These are phyloP conservation scores for Yamadazyma kitorensis DNA, from an alignment of 805 yeast species.

Conservation along the genomic window DNA sequence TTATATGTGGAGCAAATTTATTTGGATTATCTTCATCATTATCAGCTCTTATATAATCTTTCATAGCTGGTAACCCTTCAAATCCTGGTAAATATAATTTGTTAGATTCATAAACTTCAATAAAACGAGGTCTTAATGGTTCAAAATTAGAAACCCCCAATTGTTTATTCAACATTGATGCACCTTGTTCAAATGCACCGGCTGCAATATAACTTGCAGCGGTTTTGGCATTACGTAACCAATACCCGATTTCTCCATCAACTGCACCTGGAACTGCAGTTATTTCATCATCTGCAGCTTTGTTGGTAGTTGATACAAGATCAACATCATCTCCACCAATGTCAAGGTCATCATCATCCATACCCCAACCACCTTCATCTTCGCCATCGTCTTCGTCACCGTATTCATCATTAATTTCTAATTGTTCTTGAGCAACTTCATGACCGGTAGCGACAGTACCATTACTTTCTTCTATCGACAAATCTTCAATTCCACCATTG, in stretches of 20 bases:
- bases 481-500: slow-evolving; percentile 67
- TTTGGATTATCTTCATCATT: slow-evolving; percentile 52
- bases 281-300: slow-evolving; percentile 9
- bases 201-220: slow-evolving; percentile 95
- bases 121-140: slow-evolving; percentile 79
- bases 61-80: slow-evolving; percentile 70
- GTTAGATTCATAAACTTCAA: slow-evolving; percentile 79
- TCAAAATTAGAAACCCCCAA: slow-evolving; percentile 82
- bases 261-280: slow-evolving; percentile 25
- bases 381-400: slow-evolving; percentile 49
- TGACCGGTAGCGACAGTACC: slow-evolving; percentile 12
- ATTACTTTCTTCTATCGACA: slow-evolving; percentile 44
- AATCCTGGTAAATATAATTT: slow-evolving; percentile 74
- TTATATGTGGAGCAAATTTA: slow-evolving; percentile 59
- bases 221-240: slow-evolving; percentile 87
- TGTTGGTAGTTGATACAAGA: slow-evolving; percentile 6
- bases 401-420: slow-evolving; percentile 35
- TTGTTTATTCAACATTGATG: slow-evolving; percentile 87
- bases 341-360: slow-evolving; percentile 77
- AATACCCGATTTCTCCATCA: slow-evolving; percentile 63
- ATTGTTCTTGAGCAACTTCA: slow-evolving; percentile 19
- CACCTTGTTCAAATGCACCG: slow-evolving; percentile 95
- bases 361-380: slow-evolving; percentile 76
- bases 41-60: slow-evolving; percentile 64
- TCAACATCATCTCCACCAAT: slow-evolving; percentile 52